A percentile compares a stretch with the other conserved stretches of the same genome.
Evolutionary conservation across 192 early-diverging fungal species (phyloP).

Genomic region (Helicostylum pulchrum): DNA sequence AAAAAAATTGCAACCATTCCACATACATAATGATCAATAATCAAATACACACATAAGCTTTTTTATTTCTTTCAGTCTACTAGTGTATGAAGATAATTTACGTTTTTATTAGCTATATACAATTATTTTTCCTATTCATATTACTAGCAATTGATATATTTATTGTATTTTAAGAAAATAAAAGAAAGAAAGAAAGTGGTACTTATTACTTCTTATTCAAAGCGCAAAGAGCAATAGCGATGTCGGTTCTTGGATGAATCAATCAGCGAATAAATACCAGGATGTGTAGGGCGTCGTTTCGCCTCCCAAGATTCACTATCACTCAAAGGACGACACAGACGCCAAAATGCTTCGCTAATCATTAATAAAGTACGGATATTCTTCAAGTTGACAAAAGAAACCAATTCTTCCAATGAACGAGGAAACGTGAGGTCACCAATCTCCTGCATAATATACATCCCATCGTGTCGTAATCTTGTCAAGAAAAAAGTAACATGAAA

Average conservation of each 20-base stretch:
- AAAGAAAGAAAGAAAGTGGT: too few relatives aligned
- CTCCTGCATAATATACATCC: slow-evolving; percentile 19
- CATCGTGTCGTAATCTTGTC: slow-evolving; percentile 14
- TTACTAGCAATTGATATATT: too few relatives aligned
- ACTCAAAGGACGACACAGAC: slow-evolving; percentile 7
- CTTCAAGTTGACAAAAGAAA: slow-evolving; percentile 16
- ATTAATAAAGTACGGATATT: slow-evolving; percentile 19
- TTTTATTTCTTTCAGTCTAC: too few relatives aligned
- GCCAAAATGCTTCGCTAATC: slow-evolving; percentile 13
- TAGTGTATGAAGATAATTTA: too few relatives aligned
- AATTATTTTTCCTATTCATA: too few relatives aligned
- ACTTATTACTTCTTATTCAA: too few relatives aligned
- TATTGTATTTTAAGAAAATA: too few relatives aligned
- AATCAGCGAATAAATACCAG: slow-evolving; percentile 14
- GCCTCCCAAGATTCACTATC: slow-evolving; percentile 11
- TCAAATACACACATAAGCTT: too few relatives aligned
- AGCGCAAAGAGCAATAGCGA: too few relatives aligned
- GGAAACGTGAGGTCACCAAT: slow-evolving; percentile 13
- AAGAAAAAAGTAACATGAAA: slow-evolving; percentile 14
- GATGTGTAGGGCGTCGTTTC: slow-evolving; percentile 1
- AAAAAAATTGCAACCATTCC: too few relatives aligned
- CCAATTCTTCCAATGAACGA: background rate
- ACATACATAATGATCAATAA: too few relatives aligned
- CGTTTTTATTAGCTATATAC: too few relatives aligned
- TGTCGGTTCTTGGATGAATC: background rate